Percentiles rank a stretch among this genome's conserved stretches.
Conservation (phyloP, 2,329 filamentous ascomycete species). For the Claviceps pazoutovae region DNA sequence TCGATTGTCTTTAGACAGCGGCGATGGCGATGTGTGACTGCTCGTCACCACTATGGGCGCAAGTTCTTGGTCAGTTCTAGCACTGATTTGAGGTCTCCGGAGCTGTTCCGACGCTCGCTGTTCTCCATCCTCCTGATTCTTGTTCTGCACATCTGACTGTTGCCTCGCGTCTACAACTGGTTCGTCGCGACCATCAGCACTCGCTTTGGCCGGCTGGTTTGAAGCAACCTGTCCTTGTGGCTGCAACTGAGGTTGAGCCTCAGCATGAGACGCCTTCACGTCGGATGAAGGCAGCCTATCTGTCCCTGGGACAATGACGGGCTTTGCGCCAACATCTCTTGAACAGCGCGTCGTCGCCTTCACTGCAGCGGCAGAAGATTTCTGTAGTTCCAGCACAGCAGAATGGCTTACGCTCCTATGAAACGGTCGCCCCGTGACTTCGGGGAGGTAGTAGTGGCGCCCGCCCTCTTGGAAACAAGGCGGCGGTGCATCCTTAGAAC, state of each 20-base stretch:
- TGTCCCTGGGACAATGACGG: background rate
- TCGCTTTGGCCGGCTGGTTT: background rate
- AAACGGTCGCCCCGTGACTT: background rate
- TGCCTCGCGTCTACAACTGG: background rate
- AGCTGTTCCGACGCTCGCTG: background rate
- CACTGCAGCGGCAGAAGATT: constrained; percentile 15
- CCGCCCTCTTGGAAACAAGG: constrained; percentile 11
- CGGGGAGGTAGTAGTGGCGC: constrained; percentile 14
- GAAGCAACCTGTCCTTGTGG: background rate
- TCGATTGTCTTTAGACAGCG: constrained; percentile 2
- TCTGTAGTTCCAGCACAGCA: constrained; percentile 13
- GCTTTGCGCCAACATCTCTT: background rate
- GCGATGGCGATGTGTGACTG: constrained; percentile 2
- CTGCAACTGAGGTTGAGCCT: background rate
- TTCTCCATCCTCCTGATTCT: background rate
- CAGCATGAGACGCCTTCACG: background rate
- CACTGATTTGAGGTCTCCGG: background rate
- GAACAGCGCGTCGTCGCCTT: background rate
- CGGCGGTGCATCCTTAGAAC: constrained; percentile 8
- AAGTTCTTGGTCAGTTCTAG: constrained; percentile 1
- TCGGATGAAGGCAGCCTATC: background rate
- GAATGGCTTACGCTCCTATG: background rate
- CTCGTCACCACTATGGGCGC: background rate
- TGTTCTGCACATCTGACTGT: background rate
- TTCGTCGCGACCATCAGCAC: background rate